Conservation (phyloP, 257 asterid species). For the Ligustrum vulgare region DNA sequence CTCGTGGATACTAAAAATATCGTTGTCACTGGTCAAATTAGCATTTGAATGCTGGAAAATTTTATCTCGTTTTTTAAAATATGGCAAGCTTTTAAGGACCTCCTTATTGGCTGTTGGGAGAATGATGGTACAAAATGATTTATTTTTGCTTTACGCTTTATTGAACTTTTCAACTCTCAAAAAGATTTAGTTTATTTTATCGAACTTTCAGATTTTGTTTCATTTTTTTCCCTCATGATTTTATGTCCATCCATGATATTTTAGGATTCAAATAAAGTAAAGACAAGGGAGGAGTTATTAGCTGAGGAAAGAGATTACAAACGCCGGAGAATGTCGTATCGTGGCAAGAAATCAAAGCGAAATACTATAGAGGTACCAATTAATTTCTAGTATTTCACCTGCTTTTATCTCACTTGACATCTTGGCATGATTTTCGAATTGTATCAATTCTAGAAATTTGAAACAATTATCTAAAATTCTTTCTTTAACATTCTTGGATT, state of each 20-base stretch:
- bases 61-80: not conserved
- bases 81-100: not conserved
- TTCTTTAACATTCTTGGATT: not conserved
- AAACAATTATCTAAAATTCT: not conserved
- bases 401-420: not conserved
- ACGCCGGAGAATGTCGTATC: constrained; percentile 93
- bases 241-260: constrained; percentile 6
- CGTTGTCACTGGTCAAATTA: not conserved
- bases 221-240: not conserved
- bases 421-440: not conserved
- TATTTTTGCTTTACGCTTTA: not conserved
- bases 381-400: not conserved
- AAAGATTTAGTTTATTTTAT: not conserved
- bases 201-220: not conserved
- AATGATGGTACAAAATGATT: not conserved
- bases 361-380: constrained; percentile 51
- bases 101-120: not conserved
- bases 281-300: constrained; percentile 84
- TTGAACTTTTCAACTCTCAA: not conserved
- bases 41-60: not conserved
- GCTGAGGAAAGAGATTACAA: constrained; percentile 99
- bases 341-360: constrained; percentile 86
- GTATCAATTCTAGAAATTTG: not conserved
- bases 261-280: constrained; percentile 58
- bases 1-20: not conserved